Percentiles rank a stretch among this genome's conserved stretches.
Conservation (phyloP, 108 stramenopile species). For the Schizochytrium sp. region DNA sequence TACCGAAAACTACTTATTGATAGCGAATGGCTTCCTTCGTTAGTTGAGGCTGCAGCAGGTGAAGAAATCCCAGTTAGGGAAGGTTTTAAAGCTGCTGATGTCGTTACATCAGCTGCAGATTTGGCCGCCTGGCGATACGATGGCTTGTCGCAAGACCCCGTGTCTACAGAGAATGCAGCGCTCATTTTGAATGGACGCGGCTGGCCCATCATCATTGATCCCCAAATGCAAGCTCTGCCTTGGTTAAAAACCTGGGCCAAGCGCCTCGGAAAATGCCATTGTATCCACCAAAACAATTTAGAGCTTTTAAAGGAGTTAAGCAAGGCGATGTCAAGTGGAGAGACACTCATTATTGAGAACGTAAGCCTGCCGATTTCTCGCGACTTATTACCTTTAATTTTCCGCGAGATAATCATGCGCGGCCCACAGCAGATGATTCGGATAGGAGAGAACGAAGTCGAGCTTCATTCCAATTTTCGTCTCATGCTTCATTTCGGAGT, state of each 20-base stretch:
- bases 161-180: conserved; percentile 80
- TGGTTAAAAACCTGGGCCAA: conserved; percentile 69
- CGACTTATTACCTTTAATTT: conserved; percentile 83
- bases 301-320: too few species aligned
- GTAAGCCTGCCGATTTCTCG: conserved; percentile 82
- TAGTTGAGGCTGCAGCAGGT: conserved; percentile 66
- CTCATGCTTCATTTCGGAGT: conserved; percentile 86
- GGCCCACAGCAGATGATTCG: conserved; percentile 79
- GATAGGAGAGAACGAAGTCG: conserved; percentile 84
- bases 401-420: conserved; percentile 82
- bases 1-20: conserved; percentile 80
- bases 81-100: conserved; percentile 65
- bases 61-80: conserved; percentile 68
- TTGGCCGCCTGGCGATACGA: conserved; percentile 79
- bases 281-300: too few species aligned
- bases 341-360: conserved; percentile 83
- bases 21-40: conserved; percentile 77
- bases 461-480: conserved; percentile 84
- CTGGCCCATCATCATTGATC: conserved; percentile 87
- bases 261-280: too few species aligned
- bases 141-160: conserved; percentile 75
- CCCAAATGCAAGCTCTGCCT: conserved; percentile 83
- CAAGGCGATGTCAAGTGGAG: conserved; percentile 22
- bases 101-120: conserved; percentile 75
- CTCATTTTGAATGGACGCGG: conserved; percentile 79